A percentile compares a stretch with the other conserved stretches of the same genome.
phyloP scores from a whole-genome alignment of 2,329 filamentous ascomycete genomes.

The Penicillium nordicum region DNA sequence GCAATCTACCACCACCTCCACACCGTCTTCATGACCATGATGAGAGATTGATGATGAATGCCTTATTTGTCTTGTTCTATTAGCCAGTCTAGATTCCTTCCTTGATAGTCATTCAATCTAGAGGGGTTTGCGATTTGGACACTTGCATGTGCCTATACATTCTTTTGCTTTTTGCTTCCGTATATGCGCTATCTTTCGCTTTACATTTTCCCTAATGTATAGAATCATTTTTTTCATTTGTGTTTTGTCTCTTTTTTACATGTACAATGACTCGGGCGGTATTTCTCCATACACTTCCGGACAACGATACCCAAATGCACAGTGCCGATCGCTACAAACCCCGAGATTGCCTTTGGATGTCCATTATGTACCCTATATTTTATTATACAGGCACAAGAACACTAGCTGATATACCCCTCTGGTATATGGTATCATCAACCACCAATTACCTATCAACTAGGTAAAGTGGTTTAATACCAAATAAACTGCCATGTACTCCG shows the following conservation, averaged over 20 bases:
- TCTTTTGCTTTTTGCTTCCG: constrained; percentile 1
- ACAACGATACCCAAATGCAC: not conserved
- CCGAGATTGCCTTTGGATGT: not conserved
- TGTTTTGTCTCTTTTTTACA: not conserved
- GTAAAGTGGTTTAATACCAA: not conserved
- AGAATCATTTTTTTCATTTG: constrained; percentile 1
- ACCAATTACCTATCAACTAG: constrained; percentile 1
- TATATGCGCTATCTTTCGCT: not conserved
- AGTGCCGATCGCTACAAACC: not conserved
- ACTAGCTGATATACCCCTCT: not conserved
- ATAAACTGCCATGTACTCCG: not conserved
- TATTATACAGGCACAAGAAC: not conserved
- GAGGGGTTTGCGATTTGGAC: constrained; percentile 21
- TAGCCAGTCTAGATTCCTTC: constrained; percentile 35
- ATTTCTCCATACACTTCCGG: not conserved
- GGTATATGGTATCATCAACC: not conserved
- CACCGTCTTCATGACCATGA: constrained; percentile 44
- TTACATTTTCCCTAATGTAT: constrained; percentile 9
- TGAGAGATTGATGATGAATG: constrained; percentile 47
- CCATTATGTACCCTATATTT: not conserved
- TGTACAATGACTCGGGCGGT: constrained; percentile 5
- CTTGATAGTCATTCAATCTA: constrained; percentile 34
- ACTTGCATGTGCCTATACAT: constrained; percentile 9
- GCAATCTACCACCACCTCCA: constrained; percentile 40
- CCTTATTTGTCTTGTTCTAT: constrained; percentile 32